Evolutionary conservation across 1,139 yeast genomes (phyloP), one percentile per base, ranked within the genome.

Genomic region (Wickerhamiella pararugosa): DNA sequence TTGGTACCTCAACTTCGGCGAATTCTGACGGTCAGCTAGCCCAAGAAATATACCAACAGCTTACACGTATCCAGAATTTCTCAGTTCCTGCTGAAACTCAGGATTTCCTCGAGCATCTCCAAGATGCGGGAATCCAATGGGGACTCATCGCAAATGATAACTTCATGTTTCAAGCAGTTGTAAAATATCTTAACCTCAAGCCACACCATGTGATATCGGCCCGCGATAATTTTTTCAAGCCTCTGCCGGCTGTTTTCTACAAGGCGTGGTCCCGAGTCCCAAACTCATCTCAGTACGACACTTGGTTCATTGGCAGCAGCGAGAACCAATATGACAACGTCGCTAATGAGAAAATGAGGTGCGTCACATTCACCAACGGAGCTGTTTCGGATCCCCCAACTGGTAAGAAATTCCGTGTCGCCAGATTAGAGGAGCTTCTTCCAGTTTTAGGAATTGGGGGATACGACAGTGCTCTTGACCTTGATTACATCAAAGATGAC

Each of bases 91-190:
- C 37, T 2, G 48, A 45, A 2, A 44, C 45, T 2, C 37, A 46
- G 10, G 36, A 32, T 6, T 39, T 56, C 21, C 40, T 56, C 1
- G 43, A 41, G 4, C 31, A 32, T 7, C 47, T 57, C 11, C 43
- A 47, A 4, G 37, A 43, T 2, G 29, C 40, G 5, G 40, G 39
- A 0, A 47, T 57, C 7, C 50, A 44, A 6, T 56, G 59, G 55
- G 62, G 62, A 1, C 46, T 59, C 10, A 46, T 59, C 6, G 54
- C 61, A 7, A 58, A 59, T 44, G 47, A 48, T 10, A 55, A 56
- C 6, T 58, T 43, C 28, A 28, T 43, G 28, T 50, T 46, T 33
- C 49, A 38, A 10, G 42, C 47, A n/a, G 37, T 47, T 8, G 43
- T 51, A 11, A 40, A 45, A 21, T 11, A 8, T 3, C 41, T 46